phyloP scores from a whole-genome alignment of 1,284 basidiomycete genomes.

The Volvariella volvacea region DNA sequence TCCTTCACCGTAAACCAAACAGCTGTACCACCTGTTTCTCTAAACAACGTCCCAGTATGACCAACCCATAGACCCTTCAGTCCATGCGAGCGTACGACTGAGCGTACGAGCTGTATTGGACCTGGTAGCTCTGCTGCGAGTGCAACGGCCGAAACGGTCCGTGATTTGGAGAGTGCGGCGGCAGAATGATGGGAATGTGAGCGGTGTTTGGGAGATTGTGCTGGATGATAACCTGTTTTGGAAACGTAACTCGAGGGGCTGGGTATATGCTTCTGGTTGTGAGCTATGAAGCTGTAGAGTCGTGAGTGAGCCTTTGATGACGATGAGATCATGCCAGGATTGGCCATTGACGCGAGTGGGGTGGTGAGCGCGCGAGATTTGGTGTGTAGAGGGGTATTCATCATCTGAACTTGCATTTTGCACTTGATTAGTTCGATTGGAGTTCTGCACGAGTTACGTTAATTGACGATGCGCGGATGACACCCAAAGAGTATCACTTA shows the following conservation, averaged over 20 bases:
- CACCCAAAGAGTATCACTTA: slow-evolving; percentile 29
- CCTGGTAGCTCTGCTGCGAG: slow-evolving; percentile 27
- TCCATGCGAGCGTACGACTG: slow-evolving; percentile 65
- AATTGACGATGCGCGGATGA: background rate
- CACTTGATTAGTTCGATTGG: slow-evolving; percentile 97
- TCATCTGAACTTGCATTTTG: slow-evolving; percentile 96
- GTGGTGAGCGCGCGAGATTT: no score
- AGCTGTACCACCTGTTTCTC: slow-evolving; percentile 88
- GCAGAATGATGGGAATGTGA: no score
- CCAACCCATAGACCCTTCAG: slow-evolving; percentile 91
- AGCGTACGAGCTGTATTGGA: no score
- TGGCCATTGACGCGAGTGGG: no score
- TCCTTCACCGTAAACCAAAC: slow-evolving; percentile 95
- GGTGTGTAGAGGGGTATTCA: slow-evolving; percentile 9
- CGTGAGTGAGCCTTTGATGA: no score
- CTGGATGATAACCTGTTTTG: slow-evolving; percentile 2
- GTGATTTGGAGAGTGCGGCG: background rate
- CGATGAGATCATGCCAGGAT: no score
- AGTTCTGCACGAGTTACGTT: slow-evolving; percentile 49
- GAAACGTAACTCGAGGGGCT: no score
- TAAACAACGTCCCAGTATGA: slow-evolving; percentile 90
- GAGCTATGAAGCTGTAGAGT: no score
- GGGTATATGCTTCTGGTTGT: no score
- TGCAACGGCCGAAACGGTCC: background rate
- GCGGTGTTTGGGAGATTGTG: background rate